phyloP scores from a whole-genome alignment of 2,329 filamentous ascomycete genomes.

The Clonostachys rhizophaga region DNA sequence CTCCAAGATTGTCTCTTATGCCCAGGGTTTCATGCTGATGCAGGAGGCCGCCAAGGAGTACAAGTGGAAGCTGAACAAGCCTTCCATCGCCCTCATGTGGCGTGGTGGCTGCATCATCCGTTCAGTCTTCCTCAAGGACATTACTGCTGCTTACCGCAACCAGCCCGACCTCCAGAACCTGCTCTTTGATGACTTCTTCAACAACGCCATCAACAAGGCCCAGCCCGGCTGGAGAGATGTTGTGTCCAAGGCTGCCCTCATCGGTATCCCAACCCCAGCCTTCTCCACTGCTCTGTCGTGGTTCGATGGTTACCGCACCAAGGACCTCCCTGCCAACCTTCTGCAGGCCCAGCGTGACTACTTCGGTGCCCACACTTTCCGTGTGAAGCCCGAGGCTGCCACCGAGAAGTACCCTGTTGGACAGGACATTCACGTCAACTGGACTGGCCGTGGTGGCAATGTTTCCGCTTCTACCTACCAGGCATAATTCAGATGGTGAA shows the following conservation, averaged over 20 bases:
- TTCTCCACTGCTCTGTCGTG: constrained; percentile 97
- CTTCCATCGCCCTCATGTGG: constrained; percentile 99
- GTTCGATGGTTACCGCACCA: constrained; percentile 98
- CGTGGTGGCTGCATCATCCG: constrained; percentile 99
- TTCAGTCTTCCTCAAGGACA: constrained; percentile 99
- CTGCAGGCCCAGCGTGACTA: constrained; percentile 99
- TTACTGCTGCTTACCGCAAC: constrained; percentile 92
- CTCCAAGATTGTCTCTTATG: constrained; percentile 99
- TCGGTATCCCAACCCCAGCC: constrained; percentile 92
- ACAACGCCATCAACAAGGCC: constrained; percentile 95
- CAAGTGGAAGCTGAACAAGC: constrained; percentile 99
- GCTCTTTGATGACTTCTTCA: constrained; percentile 99
- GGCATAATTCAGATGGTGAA: constrained; percentile 56
- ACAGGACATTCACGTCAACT: constrained; percentile 97
- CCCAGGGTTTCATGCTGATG: constrained; percentile 99
- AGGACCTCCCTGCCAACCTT: constrained; percentile 95
- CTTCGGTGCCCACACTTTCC: constrained; percentile 94
- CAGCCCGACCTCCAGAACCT: constrained; percentile 96
- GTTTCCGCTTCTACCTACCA: constrained; percentile 97
- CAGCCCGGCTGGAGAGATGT: constrained; percentile 91
- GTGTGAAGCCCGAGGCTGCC: constrained; percentile 76
- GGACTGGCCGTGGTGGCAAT: constrained; percentile 96
- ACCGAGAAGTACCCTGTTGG: constrained; percentile 76
- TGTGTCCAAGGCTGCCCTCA: constrained; percentile 84
- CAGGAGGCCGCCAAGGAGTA: constrained; percentile 97